Evolutionary conservation across 169 alveolate species (phyloP).

Genomic region (Eimeria necatrix): DNA sequence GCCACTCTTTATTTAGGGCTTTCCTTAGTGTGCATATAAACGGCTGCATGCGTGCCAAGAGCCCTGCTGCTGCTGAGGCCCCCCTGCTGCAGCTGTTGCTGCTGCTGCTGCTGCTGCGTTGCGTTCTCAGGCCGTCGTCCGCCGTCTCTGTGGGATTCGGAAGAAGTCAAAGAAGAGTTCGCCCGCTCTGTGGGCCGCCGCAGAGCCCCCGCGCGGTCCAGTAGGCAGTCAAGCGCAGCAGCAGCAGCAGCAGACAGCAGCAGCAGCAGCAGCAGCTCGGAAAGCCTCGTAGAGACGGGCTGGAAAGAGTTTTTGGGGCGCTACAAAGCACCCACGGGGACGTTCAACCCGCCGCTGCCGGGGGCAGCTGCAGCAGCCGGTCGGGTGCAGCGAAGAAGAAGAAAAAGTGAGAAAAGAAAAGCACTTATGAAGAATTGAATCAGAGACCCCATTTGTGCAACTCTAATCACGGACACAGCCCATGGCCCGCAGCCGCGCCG

Average conservation of each 20-base stretch:
- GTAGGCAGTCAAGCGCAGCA: neutral
- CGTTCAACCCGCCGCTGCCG: conserved; percentile 31
- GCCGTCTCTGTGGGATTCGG: neutral
- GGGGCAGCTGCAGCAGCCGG: too few relatives aligned
- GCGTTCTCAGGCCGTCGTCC: neutral
- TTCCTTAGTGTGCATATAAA: neutral
- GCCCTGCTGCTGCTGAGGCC: neutral
- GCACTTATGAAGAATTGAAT: neutral
- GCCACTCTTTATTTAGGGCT: neutral
- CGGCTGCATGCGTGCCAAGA: neutral
- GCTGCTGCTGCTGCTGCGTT: conserved; percentile 5
- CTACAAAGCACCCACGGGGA: neutral
- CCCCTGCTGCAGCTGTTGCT: neutral
- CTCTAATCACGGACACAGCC: too few relatives aligned
- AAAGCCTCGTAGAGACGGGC: neutral
- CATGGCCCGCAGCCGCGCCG: neutral
- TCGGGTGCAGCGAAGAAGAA: neutral
- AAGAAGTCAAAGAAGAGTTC: conserved; percentile 15
- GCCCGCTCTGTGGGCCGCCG: neutral
- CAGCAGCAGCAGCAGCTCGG: neutral
- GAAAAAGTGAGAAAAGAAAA: neutral
- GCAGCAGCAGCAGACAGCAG: conserved; percentile 1
- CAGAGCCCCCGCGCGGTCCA: neutral
- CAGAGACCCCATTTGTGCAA: too few relatives aligned
- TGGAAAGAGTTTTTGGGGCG: neutral